Base-by-base conservation (phyloP, 805 yeast genomes). In the Candida golubevii region DNA sequence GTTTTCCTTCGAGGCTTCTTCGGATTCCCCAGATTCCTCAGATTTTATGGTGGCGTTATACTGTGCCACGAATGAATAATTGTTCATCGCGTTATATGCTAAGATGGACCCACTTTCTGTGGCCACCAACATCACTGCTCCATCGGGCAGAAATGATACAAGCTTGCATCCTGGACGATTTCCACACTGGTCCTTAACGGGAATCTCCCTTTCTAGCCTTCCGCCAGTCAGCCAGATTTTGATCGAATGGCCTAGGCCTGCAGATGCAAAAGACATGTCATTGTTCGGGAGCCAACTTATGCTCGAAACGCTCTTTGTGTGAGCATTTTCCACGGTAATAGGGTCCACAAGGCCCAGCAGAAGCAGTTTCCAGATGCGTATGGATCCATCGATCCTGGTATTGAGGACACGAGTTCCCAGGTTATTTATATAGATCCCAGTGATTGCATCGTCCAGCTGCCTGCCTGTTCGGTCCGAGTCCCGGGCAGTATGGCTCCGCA, bases 281-380 rank as follows among this genome's bases (percentile, higher is more conserved):
- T 66, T 56, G 14, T 56, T 55, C 0, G 84, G 82, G 38, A 73
- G 64, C 82, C 82, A 80, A 2, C 71, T 52, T 8, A 80, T 46
- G 18, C 67, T 48, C 42, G 69, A 72, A 15, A 74, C 73, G 1
- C 68, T 53, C 38, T 60, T 59, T 3, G 50, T 46, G 48, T 77
- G 81, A 2, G 74, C 66, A 29, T 60, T 60, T 34, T 67, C 73
- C 15, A 79, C 65, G 10, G 56, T 55, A 3, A 66, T 63, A 2
- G 75, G 69, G 31, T 72, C 75, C 5, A 54, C 55, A 26, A 68
- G 42, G 15, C 57, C 50, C 28, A 60, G 65, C 26, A 55, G 51
- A 30, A 27, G 35, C 36, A 61, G 59, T 47, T 58, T 61, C 71
- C 77, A 72, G 12, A 74, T 53, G 42, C 76, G 58, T 13, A 77